Conservation (phyloP, 257 asterid species). For the Orobanche coerulescens region DNA sequence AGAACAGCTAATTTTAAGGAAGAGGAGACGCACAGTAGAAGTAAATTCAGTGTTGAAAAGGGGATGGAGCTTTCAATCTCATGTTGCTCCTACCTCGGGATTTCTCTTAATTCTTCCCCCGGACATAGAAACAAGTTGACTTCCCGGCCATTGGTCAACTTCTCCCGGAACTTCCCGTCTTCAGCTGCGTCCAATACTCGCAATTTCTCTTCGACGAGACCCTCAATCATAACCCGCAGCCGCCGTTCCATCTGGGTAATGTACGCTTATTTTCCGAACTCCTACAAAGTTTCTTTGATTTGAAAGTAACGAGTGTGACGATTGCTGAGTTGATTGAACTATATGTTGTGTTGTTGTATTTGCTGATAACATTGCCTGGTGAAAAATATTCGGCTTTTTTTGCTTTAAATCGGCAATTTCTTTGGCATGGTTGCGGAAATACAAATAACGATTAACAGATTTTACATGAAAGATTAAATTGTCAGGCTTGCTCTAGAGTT, state of each 20-base stretch:
- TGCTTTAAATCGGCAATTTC: background rate
- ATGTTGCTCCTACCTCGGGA: slow-evolving; percentile 30
- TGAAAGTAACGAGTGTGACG: background rate
- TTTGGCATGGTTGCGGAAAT: slow-evolving; percentile 2
- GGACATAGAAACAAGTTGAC: slow-evolving; percentile 11
- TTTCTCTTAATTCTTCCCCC: slow-evolving; percentile 19
- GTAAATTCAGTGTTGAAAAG: background rate
- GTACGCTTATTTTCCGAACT: background rate
- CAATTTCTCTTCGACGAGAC: slow-evolving; percentile 22
- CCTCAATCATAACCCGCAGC: slow-evolving; percentile 14
- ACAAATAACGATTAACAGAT: slow-evolving; percentile 18
- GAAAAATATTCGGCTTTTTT: background rate
- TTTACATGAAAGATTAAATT: slow-evolving; percentile 34
- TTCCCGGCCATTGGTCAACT: slow-evolving; percentile 17
- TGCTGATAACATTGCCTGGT: background rate
- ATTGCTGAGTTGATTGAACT: background rate
- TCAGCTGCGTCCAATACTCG: slow-evolving; percentile 18
- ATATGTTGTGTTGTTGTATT: background rate
- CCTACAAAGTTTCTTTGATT: too few species aligned
- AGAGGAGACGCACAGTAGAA: background rate
- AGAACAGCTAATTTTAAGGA: background rate
- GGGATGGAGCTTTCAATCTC: slow-evolving; percentile 55
- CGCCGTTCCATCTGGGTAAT: slow-evolving; percentile 47
- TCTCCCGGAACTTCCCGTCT: slow-evolving; percentile 23
- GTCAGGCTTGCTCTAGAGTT: slow-evolving; percentile 82